These are phyloP conservation scores for Trichophyton simii DNA, from an alignment of 2,329 filamentous ascomycete species.

Conservation along the genomic window DNA sequence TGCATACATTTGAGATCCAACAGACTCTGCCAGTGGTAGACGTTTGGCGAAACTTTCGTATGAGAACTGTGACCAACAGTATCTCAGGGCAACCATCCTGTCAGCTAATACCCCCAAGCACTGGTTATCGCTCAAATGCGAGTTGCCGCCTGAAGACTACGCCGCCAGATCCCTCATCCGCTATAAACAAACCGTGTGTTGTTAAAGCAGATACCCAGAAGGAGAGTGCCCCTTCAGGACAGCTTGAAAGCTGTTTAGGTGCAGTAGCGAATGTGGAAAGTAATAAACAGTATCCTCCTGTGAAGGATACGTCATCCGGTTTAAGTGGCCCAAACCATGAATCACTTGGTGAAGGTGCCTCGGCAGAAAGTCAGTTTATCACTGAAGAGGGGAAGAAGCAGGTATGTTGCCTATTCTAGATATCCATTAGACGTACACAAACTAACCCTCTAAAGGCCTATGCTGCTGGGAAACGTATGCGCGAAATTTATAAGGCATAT, in stretches of 20 bases:
- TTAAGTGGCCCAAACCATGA: background rate
- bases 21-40: slow-evolving; percentile 29
- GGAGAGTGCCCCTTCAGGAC: background rate
- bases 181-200: background rate
- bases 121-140: background rate
- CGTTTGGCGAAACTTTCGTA: slow-evolving; percentile 27
- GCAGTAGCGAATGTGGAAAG: background rate
- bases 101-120: background rate
- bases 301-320: background rate
- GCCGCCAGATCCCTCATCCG: background rate
- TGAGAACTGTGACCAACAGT: slow-evolving; percentile 2
- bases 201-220: no score
- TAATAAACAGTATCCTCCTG: background rate
- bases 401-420: slow-evolving; percentile 9
- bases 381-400: slow-evolving; percentile 18
- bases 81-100: background rate
- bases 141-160: background rate
- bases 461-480: background rate
- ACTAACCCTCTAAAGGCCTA: background rate
- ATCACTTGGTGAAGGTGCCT: background rate
- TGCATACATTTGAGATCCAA: slow-evolving; percentile 37
- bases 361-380: slow-evolving; percentile 1
- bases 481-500: background rate
- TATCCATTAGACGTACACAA: background rate
- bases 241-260: background rate